A percentile compares a stretch with the other conserved stretches of the same genome.
Evolutionary conservation across 75 land plant genomes (phyloP).

Genomic region (Ceratopteris richardii): DNA sequence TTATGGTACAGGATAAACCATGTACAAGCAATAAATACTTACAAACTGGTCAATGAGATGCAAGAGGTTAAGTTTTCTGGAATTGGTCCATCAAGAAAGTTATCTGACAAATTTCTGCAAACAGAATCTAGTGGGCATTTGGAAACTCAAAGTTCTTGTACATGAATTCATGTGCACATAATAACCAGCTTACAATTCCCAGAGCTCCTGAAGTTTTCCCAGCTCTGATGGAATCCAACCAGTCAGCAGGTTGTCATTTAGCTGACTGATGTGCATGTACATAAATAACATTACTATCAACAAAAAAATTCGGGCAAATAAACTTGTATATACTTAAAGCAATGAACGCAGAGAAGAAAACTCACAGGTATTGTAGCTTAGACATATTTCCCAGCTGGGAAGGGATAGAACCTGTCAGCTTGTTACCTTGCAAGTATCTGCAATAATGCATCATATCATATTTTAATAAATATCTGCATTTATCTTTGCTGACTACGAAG

Average conservation of each 20-base stretch:
- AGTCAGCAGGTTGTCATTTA: slow-evolving; percentile 66
- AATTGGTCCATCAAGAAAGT: slow-evolving; percentile 82
- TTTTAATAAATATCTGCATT: too few species aligned
- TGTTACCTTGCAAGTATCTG: slow-evolving; percentile 34
- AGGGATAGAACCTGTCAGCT: slow-evolving; percentile 60
- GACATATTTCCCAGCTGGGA: slow-evolving; percentile 80
- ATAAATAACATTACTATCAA: too few species aligned
- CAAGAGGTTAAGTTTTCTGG: slow-evolving; percentile 89
- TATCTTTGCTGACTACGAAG: too few species aligned
- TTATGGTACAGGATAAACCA: too few species aligned
- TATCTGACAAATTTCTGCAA: slow-evolving; percentile 74
- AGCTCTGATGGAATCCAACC: slow-evolving; percentile 88
- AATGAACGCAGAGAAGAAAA: neutral
- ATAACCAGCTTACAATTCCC: slow-evolving; percentile 42
- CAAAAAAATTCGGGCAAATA: too few species aligned
- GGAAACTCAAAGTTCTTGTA: neutral
- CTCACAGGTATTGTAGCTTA: slow-evolving; percentile 81
- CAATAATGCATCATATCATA: neutral
- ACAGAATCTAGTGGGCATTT: neutral
- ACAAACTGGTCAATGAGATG: slow-evolving; percentile 22
- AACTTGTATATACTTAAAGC: too few species aligned
- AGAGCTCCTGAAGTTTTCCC: slow-evolving; percentile 75
- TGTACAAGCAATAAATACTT: too few species aligned
- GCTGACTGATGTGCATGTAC: slow-evolving; percentile 43
- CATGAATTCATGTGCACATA: slow-evolving; percentile 1